phyloP scores from a whole-genome alignment of 768 basidiomycete species.

The Amanita rubescens region DNA sequence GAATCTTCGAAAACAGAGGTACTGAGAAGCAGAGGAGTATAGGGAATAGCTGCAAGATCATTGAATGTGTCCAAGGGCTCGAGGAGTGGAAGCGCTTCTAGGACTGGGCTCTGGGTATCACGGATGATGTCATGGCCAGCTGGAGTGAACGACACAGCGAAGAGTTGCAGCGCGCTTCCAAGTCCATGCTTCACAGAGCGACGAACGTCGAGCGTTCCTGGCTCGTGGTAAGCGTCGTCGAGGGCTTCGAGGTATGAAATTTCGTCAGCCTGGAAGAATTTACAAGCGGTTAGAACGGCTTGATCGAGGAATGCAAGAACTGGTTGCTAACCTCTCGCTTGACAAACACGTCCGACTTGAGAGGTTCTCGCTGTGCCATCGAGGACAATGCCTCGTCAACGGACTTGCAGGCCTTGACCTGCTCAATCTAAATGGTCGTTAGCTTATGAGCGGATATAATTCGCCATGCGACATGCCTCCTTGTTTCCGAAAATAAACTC shows the following conservation, averaged over 20 bases:
- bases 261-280: neutral
- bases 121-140: neutral
- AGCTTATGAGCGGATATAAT: neutral
- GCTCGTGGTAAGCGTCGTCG: conserved; percentile 5
- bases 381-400: neutral
- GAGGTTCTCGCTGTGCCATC: neutral
- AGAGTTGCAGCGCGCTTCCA: neutral
- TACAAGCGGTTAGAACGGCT: neutral
- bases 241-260: conserved; percentile 2
- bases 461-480: conserved; percentile 4
- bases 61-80: neutral
- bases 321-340: neutral
- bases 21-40: conserved; percentile 1
- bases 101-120: neutral
- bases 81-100: neutral
- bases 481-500: conserved; percentile 4
- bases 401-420: neutral
- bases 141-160: neutral
- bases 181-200: conserved; percentile 3
- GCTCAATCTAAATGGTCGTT: neutral
- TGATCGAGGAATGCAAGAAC: neutral
- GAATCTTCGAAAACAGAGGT: conserved; percentile 4
- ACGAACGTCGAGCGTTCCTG: neutral
- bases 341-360: neutral
- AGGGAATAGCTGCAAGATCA: neutral